Base-by-base conservation (phyloP, 116 monocot genomes). In the Trichopus zeylanicus region DNA sequence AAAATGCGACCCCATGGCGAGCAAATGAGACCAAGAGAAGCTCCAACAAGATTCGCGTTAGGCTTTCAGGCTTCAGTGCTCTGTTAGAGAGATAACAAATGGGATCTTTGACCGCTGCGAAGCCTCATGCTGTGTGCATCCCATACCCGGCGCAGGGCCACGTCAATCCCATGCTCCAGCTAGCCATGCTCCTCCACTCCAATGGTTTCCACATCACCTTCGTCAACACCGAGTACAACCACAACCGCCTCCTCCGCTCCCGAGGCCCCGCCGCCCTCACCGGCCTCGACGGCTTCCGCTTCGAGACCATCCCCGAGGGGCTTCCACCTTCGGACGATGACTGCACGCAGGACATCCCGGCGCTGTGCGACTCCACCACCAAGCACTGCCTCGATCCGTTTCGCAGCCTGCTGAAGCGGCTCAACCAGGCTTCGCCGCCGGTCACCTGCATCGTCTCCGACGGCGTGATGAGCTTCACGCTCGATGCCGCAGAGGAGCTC, bases 161-260 rank as follows among this genome's bases (percentile, higher is more conserved):
- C 18, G 35, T 59, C 23, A 59, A 37, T 23, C 59, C 59, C 34
- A 38, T 59, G 35, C 22, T 59, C 1, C 7, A 59, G 20, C 59
- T 59, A 2, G 35, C 59, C 34, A 59, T 39, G 59, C 37, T 59
- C 21, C 59, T 59, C 39, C 59, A 59, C 25, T 22, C 39, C 39
- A 34, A 26, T 22, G 69, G 65, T 48, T 73, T 79, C 66, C 66
- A 70, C 48, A 60, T 80, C 56, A 80, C 80, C 33, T 80, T 80
- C 59, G 75, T 80, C 63, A 70, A 75, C 70, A 70, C 66, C 27
- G 75, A 75, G 29, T 57, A 62, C 79, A 73, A 74, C 74, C 74
- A 79, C 66, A 60, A 33, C 6, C 59, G 59, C 13, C 59, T 59
- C 4, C 59, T 59, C 38, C 6, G 23, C 13, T 38, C 59, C 15